Evolutionary conservation across 2,329 filamentous ascomycete genomes (phyloP), one percentile per base, ranked within the genome.

Genomic region (Colletotrichum viniferum): DNA sequence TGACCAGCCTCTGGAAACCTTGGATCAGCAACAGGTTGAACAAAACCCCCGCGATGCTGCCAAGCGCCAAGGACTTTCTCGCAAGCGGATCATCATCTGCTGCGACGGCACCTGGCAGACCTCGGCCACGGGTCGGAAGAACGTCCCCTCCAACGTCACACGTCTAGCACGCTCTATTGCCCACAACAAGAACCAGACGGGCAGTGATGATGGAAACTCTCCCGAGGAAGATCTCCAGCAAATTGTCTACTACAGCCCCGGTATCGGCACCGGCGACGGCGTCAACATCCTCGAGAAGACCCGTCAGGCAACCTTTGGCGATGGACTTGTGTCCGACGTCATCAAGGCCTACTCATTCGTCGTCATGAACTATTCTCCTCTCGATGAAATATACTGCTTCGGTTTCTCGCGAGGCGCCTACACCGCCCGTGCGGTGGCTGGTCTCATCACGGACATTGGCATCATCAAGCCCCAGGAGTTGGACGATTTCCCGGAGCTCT

Each of bases 351-450:
- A 86, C 78, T 81, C 84, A 73, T 85, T 85, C 62, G 73, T 85
- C n/a, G 83, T 82, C 75, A 79, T 81, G 76, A 85, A 86, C 77
- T 85, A 61, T 0, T 61, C 58, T 8, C 30, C 30, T 3, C 4
- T 84, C 71, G 78, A 79, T 8, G 81, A 82, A 34, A 83, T 86
- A 24, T 79, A 84, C 34, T 80, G 84, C 34, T 79, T 84, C 4
- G 85, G 85, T 8, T 86, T 86, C 78, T 85, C 84, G 2, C 79
- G 85, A 7, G 85, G 85, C 5, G 84, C 85, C 4, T 86, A 85
- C 73, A 86, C 84, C 2, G 84, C 84, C 21, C 83, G 85, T 6
- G 83, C 84, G 0, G 81, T 84, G 3, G 85, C 84, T 4, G 85
- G 85, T 62, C 82, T 86, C 56, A 79, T 86, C 43, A 76, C 68